These are phyloP conservation scores for Aspergillus pseudonomiae DNA, from an alignment of 2,329 filamentous ascomycete genomes.

Conservation along the genomic window DNA sequence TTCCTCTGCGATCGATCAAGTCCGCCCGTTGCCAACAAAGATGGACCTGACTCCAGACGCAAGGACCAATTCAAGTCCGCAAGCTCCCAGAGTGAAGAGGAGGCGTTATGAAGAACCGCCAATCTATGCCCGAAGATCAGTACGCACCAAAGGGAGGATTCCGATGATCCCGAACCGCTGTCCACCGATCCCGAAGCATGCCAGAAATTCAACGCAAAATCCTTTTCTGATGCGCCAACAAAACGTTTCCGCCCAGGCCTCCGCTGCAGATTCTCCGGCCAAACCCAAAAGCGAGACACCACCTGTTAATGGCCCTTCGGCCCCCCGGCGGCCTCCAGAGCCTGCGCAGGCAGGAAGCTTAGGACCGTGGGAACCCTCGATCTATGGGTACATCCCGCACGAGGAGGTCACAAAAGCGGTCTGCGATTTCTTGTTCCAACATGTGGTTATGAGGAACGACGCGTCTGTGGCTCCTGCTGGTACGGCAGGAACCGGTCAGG, in stretches of 20 bases:
- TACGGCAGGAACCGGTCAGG: slow-evolving; percentile 62
- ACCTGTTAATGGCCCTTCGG: slow-evolving; percentile 34
- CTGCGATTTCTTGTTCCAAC: slow-evolving; percentile 78
- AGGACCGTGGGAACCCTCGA: slow-evolving; percentile 57
- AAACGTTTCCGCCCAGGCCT: slow-evolving; percentile 21
- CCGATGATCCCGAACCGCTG: slow-evolving; percentile 45
- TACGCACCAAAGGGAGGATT: slow-evolving; percentile 44
- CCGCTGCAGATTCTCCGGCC: slow-evolving; percentile 19
- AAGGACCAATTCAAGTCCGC: slow-evolving; percentile 25
- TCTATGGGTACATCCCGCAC: slow-evolving; percentile 70
- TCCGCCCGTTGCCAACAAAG: slow-evolving; percentile 24
- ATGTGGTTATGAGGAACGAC: slow-evolving; percentile 70
- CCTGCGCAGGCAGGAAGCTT: slow-evolving; percentile 31
- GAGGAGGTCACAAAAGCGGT: slow-evolving; percentile 75
- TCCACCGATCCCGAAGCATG: slow-evolving; percentile 37
- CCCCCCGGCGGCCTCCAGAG: slow-evolving; percentile 21
- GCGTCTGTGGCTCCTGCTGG: slow-evolving; percentile 56
- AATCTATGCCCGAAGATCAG: slow-evolving; percentile 52
- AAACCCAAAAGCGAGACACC: slow-evolving; percentile 25
- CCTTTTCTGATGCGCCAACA: slow-evolving; percentile 27
- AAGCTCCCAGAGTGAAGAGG: slow-evolving; percentile 52
- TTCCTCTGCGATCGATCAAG: slow-evolving; percentile 13
- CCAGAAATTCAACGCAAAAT: slow-evolving; percentile 27
- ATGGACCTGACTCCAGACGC: slow-evolving; percentile 27
- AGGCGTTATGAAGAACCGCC: slow-evolving; percentile 57